Conservation (phyloP, 2,329 filamentous ascomycete species). For the Knoxdaviesia proteae region DNA sequence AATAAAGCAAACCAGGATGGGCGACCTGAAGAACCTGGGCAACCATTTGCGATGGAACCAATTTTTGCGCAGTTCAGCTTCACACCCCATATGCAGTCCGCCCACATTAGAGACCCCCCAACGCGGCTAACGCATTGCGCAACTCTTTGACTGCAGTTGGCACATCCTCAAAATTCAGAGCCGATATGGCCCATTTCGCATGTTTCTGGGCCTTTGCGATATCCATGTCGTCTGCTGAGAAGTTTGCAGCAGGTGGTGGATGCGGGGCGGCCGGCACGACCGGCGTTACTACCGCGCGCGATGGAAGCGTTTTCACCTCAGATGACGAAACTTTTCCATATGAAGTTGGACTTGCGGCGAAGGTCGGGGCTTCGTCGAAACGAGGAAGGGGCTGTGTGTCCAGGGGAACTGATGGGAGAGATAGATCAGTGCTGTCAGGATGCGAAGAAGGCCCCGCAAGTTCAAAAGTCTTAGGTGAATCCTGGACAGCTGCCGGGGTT, state of each 20-base stretch:
- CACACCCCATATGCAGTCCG: no score
- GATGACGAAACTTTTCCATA: no score
- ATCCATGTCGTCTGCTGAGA: constrained; percentile 22
- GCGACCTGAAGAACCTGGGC: no score
- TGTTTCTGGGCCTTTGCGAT: constrained; percentile 79
- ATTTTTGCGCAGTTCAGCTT: no score
- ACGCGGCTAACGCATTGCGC: constrained; percentile 45
- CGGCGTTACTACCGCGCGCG: not conserved
- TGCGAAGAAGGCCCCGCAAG: no score
- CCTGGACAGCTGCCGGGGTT: no score
- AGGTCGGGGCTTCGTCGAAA: not conserved
- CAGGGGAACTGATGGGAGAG: not conserved
- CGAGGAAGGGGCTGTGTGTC: not conserved
- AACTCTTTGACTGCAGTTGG: constrained; percentile 75
- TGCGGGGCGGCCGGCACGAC: not conserved
- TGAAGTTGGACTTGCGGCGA: not conserved
- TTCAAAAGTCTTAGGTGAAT: no score
- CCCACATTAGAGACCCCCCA: constrained; percentile 32
- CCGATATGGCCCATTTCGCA: constrained; percentile 90
- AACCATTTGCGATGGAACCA: no score
- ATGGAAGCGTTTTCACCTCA: not conserved
- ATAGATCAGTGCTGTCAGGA: no score
- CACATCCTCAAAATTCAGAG: constrained; percentile 90
- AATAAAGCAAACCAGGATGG: no score
- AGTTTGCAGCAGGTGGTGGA: not conserved